Conservation (phyloP, 257 asterid species). For the Rauvolfia tetraphylla region DNA sequence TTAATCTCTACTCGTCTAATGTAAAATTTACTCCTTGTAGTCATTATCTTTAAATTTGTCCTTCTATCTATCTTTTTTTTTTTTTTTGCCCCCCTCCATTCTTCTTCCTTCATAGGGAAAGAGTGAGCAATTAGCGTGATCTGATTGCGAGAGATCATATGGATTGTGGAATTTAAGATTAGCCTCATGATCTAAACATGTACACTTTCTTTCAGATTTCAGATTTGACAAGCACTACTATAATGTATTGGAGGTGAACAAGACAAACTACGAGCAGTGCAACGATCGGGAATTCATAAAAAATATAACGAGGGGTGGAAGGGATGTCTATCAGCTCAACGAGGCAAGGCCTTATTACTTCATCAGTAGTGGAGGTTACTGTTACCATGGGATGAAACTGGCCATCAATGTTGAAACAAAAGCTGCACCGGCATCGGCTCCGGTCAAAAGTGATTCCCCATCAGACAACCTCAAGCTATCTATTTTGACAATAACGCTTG, state of each 20-base stretch:
- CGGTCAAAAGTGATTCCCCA: slow-evolving; percentile 15
- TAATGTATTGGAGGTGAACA: slow-evolving; percentile 58
- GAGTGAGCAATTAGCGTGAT: background rate
- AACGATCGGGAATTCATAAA: slow-evolving; percentile 35
- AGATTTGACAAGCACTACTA: slow-evolving; percentile 44
- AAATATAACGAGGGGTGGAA: slow-evolving; percentile 56
- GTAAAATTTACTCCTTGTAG: background rate
- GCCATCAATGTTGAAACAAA: slow-evolving; percentile 33
- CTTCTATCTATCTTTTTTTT: background rate
- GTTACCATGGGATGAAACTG: slow-evolving; percentile 53
- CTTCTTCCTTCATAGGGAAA: background rate
- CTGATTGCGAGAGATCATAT: background rate
- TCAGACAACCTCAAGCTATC: background rate
- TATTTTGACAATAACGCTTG: background rate
- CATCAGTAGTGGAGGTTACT: slow-evolving; percentile 57
- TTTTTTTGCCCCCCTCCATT: too few relatives aligned
- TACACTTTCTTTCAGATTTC: slow-evolving; percentile 26
- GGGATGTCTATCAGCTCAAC: slow-evolving; percentile 49
- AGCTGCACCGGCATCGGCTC: slow-evolving; percentile 22
- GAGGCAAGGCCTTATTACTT: slow-evolving; percentile 50
- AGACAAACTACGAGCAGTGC: slow-evolving; percentile 45
- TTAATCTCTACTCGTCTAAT: background rate
- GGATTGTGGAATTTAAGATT: background rate
- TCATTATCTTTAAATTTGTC: background rate
- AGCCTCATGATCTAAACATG: background rate